phyloP scores from a whole-genome alignment of 331 rosid species.

The Cydonia oblonga region DNA sequence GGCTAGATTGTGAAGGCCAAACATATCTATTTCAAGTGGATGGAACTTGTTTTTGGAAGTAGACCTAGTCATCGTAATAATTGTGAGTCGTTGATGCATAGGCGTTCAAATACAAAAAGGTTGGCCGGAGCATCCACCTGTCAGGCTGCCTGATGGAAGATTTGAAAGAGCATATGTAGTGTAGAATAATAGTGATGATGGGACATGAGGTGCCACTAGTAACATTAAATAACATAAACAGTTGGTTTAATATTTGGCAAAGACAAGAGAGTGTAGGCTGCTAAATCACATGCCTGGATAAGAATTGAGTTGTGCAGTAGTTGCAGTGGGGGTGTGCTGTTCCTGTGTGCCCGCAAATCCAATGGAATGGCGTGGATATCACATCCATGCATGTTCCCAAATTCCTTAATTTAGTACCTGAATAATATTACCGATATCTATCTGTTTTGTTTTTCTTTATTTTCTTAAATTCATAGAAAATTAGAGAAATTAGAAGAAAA shows the following conservation, averaged over 20 bases:
- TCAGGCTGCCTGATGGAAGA: neutral
- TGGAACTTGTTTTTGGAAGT: neutral
- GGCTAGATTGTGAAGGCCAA: neutral
- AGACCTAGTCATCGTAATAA: too few relatives aligned
- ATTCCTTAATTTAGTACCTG: neutral
- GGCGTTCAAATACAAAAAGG: too few relatives aligned
- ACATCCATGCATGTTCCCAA: constrained; percentile 25
- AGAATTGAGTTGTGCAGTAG: constrained; percentile 35
- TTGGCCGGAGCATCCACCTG: too few relatives aligned
- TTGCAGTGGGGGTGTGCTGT: constrained; percentile 2
- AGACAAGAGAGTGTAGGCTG: constrained; percentile 33
- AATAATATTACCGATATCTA: neutral
- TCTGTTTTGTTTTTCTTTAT: constrained; percentile 2
- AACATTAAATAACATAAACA: neutral
- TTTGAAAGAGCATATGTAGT: neutral
- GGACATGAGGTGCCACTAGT: constrained; percentile 32
- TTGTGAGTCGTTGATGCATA: neutral
- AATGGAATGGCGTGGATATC: constrained; percentile 51
- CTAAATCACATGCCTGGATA: constrained; percentile 55
- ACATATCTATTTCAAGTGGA: neutral
- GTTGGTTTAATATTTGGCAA: constrained; percentile 12
- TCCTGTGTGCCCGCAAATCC: constrained; percentile 7
- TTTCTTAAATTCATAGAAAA: neutral
- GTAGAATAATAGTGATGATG: constrained; percentile 26
- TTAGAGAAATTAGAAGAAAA: neutral